Conservation (phyloP, 2,329 filamentous ascomycete genomes). For the Camillea tinctor region DNA sequence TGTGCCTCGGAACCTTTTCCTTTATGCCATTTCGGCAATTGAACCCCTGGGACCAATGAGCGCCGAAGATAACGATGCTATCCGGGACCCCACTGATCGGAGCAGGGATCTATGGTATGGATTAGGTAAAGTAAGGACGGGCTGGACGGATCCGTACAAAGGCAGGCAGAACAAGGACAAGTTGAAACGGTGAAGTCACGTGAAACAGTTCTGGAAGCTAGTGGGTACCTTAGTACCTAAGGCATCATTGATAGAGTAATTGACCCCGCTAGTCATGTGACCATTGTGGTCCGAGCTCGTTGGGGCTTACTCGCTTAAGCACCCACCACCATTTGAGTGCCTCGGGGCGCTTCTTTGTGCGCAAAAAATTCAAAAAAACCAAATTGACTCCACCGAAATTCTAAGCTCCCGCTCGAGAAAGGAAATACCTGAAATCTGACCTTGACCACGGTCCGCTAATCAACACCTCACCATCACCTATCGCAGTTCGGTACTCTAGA, state of each 20-base stretch:
- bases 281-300: not conserved
- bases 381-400: not conserved
- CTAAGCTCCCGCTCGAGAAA: too few species aligned
- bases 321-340: constrained; percentile 2
- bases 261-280: not conserved
- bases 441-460: constrained; percentile 8
- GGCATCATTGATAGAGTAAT: too few species aligned
- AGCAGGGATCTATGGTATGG: not conserved
- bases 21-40: not conserved
- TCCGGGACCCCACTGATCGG: not conserved
- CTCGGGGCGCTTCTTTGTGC: not conserved
- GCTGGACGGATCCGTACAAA: not conserved
- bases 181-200: too few species aligned
- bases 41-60: not conserved
- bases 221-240: too few species aligned
- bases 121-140: not conserved
- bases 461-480: constrained; percentile 10
- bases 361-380: constrained; percentile 21
- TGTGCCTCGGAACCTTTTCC: not conserved
- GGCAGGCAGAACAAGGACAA: too few species aligned
- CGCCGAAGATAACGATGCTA: not conserved
- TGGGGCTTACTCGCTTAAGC: constrained; percentile 19
- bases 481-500: constrained; percentile 17
- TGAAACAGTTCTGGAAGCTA: too few species aligned
- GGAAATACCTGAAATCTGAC: not conserved